These are phyloP conservation scores for Gaillardinia entomophila DNA, from an alignment of 805 yeast species.

Conservation along the genomic window DNA sequence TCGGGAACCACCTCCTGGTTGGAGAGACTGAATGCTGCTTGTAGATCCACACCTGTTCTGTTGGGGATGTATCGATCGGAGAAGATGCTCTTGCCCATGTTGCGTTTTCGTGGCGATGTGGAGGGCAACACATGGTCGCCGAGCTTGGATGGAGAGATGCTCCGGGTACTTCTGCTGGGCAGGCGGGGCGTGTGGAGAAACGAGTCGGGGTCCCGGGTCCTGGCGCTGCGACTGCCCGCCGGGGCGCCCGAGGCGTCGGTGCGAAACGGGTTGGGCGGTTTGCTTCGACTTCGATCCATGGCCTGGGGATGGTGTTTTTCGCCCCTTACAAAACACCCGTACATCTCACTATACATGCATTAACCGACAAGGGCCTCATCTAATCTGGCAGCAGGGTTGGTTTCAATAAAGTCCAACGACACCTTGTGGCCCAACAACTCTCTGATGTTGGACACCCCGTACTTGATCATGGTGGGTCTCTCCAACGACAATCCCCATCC, in stretches of 20 bases:
- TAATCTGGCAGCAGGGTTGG: slow-evolving; percentile 95
- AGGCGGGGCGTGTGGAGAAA: slow-evolving; percentile 34
- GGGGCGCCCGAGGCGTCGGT: too few species aligned
- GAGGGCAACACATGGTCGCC: slow-evolving; percentile 20
- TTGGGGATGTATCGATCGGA: slow-evolving; percentile 87
- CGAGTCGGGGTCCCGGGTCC: too few species aligned
- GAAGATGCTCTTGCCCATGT: slow-evolving; percentile 45
- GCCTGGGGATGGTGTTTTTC: background rate
- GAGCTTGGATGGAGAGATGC: slow-evolving; percentile 31
- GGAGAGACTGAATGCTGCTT: slow-evolving; percentile 70
- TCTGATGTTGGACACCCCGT: slow-evolving; percentile 91
- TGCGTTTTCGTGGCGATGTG: slow-evolving; percentile 46
- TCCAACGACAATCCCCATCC: slow-evolving; percentile 98
- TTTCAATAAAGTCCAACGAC: slow-evolving; percentile 86
- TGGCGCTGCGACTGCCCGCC: too few species aligned
- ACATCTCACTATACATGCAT: background rate
- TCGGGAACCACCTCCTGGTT: slow-evolving; percentile 39
- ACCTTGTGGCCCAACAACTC: slow-evolving; percentile 97
- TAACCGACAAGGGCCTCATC: slow-evolving; percentile 46
- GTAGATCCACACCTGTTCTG: slow-evolving; percentile 79
- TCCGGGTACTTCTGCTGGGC: slow-evolving; percentile 37
- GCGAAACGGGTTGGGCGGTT: background rate
- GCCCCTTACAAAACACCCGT: background rate
- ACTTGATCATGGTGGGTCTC: slow-evolving; percentile 99
- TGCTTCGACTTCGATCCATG: background rate